A percentile compares a stretch with the other conserved stretches of the same genome.
Conservation (phyloP, 768 basidiomycete genomes). For the Phanerochaete sordida region DNA sequence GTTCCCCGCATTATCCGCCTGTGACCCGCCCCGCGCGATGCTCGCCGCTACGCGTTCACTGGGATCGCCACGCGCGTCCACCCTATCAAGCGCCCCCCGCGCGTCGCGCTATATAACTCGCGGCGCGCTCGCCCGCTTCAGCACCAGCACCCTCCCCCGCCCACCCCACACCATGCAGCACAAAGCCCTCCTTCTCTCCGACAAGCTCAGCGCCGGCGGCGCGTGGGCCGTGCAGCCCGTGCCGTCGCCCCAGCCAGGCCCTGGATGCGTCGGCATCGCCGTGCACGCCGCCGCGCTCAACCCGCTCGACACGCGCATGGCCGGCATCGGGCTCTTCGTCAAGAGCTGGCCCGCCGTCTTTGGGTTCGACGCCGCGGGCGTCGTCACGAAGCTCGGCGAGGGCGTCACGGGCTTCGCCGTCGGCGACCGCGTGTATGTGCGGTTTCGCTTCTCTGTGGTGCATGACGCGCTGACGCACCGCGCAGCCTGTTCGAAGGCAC, state of each 20-base stretch:
- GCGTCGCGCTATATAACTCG: no score
- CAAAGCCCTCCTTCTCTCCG: neutral
- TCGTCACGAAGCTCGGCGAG: slow-evolving; percentile 35
- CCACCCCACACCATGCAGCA: no score
- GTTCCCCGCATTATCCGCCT: no score
- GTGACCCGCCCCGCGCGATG: no score
- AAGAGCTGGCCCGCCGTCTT: slow-evolving; percentile 28
- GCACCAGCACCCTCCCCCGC: no score
- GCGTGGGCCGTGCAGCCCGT: neutral
- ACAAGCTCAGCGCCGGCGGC: neutral
- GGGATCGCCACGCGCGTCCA: no score
- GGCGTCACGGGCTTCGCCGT: slow-evolving; percentile 30
- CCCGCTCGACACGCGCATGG: neutral
- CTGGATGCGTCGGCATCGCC: slow-evolving; percentile 13
- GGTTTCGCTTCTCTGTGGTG: neutral
- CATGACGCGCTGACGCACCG: neutral
- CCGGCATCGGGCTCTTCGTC: slow-evolving; percentile 11
- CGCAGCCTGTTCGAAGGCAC: neutral
- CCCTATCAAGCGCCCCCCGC: no score
- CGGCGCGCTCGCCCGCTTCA: no score
- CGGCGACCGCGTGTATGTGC: slow-evolving; percentile 38
- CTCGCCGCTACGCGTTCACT: no score
- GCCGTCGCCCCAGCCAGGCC: slow-evolving; percentile 9
- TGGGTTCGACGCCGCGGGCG: slow-evolving; percentile 28
- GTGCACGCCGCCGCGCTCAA: slow-evolving; percentile 18